Evolutionary conservation across 2,329 filamentous ascomycete species (phyloP).

Genomic region (Colletotrichum tamarilloi): DNA sequence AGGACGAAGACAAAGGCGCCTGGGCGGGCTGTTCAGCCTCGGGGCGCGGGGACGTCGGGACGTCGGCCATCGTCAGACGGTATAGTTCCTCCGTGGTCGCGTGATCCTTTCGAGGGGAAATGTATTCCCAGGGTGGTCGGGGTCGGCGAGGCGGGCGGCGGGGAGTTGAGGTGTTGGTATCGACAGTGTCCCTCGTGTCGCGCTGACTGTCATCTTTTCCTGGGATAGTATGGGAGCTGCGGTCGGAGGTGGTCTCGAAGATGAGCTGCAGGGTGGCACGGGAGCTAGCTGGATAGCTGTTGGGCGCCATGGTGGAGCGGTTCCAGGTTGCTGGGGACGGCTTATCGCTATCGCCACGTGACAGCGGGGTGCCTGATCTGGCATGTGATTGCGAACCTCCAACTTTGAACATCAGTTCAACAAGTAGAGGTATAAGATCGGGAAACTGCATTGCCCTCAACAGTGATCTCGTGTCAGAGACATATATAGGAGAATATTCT

Average conservation of each 20-base stretch:
- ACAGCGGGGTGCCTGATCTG: conserved; percentile 15
- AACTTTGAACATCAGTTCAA: not conserved
- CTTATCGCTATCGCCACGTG: conserved; percentile 37
- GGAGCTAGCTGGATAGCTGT: conserved; percentile 22
- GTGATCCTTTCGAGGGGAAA: not conserved
- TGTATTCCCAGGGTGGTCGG: not conserved
- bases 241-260: conserved; percentile 13
- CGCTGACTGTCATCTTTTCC: conserved; percentile 29
- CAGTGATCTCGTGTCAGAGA: no score
- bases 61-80: conserved; percentile 32
- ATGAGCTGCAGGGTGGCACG: conserved; percentile 23
- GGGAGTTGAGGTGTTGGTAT: not conserved
- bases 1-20: conserved; percentile 17
- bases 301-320: conserved; percentile 31
- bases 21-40: conserved; percentile 8
- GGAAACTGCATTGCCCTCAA: not conserved
- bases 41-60: conserved; percentile 19
- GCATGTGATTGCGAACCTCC: conserved; percentile 25
- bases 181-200: conserved; percentile 8
- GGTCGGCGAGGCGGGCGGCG: not conserved
- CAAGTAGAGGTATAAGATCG: not conserved
- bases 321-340: conserved; percentile 4
- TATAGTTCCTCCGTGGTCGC: conserved; percentile 1
- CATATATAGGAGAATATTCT: not conserved
- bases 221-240: not conserved